Evolutionary conservation across 768 basidiomycete species (phyloP).

Genomic region (Leccinellum rugosiceps): DNA sequence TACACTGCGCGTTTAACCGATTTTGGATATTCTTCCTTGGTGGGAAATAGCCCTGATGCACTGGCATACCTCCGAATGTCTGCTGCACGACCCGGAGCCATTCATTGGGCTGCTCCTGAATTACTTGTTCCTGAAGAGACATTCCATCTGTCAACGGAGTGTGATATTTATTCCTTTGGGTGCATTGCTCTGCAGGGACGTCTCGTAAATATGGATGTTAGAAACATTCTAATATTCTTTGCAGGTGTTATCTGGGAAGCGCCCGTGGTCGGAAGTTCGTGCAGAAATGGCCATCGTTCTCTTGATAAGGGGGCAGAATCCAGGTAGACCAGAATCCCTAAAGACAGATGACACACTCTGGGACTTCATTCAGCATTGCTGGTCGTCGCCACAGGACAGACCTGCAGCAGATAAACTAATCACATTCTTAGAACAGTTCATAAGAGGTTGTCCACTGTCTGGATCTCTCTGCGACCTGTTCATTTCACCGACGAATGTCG

Average conservation of each 20-base stretch:
- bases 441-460: neutral
- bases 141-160: neutral
- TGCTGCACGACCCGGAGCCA: neutral
- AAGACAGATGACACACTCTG: neutral
- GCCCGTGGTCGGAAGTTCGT: neutral
- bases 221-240: neutral
- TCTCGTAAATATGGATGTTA: neutral
- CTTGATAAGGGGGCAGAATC: neutral
- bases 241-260: neutral
- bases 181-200: neutral
- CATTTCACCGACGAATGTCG: neutral
- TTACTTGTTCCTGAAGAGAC: neutral
- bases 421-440: neutral
- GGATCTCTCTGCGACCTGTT: neutral
- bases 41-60: neutral
- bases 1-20: neutral
- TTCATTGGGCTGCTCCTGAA: neutral
- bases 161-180: neutral
- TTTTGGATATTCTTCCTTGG: neutral
- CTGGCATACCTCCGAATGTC: neutral
- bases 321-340: neutral
- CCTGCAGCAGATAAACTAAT: neutral
- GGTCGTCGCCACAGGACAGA: neutral
- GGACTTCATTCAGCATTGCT: neutral
- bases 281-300: neutral